These are phyloP conservation scores for Trypanosoma cruzi DNA, from an alignment of 208 protist species.

Conservation along the genomic window DNA sequence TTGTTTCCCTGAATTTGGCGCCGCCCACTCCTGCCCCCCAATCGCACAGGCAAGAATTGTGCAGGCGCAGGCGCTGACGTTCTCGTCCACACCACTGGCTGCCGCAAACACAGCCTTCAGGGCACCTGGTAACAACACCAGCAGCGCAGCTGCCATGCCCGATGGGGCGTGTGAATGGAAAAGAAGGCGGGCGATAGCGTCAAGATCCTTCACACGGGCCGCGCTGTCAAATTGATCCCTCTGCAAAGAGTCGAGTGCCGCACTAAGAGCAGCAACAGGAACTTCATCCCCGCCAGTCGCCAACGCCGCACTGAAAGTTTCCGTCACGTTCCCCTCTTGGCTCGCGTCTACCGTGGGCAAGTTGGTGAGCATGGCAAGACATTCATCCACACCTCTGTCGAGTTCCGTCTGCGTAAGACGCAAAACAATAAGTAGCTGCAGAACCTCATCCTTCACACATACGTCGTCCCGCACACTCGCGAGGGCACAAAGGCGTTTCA, in stretches of 20 bases:
- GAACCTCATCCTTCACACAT: neutral
- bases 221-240: constrained; percentile 27
- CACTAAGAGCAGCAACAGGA: neutral
- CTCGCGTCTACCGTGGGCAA: neutral
- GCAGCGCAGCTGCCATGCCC: constrained; percentile 19
- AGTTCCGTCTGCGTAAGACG: neutral
- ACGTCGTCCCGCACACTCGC: neutral
- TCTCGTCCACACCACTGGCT: constrained; percentile 30
- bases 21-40: neutral
- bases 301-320: constrained; percentile 10
- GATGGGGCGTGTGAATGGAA: constrained; percentile 1
- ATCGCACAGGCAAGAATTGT: constrained; percentile 21
- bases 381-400: neutral
- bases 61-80: constrained; percentile 24
- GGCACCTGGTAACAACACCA: constrained; percentile 22
- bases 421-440: constrained; percentile 21
- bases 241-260: constrained; percentile 19
- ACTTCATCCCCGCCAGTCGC: constrained; percentile 3
- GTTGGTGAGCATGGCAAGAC: constrained; percentile 3
- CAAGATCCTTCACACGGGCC: constrained; percentile 19
- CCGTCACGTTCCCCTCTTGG: neutral
- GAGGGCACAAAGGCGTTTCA: neutral
- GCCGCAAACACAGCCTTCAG: constrained; percentile 19
- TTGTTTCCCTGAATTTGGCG: neutral
- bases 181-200: constrained; percentile 7